These are phyloP conservation scores for Xanthoceras sorbifolium DNA, from an alignment of 345 rosid genomes.

Conservation along the genomic window DNA sequence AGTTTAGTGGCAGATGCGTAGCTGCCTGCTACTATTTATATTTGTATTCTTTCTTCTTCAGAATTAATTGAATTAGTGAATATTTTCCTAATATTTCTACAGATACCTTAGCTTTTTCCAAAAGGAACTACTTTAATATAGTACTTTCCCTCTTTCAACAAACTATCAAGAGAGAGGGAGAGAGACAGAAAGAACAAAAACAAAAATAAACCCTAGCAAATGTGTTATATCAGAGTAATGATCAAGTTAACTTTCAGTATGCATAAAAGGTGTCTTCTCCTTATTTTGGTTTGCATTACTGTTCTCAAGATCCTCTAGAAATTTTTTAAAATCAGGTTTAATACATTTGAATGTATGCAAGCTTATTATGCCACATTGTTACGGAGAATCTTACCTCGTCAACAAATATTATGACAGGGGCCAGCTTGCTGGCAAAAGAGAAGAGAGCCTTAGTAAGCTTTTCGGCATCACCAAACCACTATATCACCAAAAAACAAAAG, in stretches of 20 bases:
- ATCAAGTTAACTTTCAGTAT: neutral
- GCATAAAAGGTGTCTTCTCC: neutral
- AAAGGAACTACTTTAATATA: neutral
- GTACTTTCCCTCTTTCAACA: neutral
- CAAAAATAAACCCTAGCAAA: neutral
- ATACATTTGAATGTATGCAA: neutral
- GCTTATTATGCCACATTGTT: neutral
- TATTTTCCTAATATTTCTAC: too few species aligned
- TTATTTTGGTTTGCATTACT: neutral
- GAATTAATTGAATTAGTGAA: too few species aligned
- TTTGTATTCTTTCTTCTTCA: too few species aligned
- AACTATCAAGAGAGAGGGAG: neutral
- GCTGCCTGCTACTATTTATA: too few species aligned
- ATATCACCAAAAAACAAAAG: slow-evolving; percentile 23
- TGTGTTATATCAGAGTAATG: neutral
- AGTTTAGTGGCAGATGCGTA: too few species aligned
- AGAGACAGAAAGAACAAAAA: neutral
- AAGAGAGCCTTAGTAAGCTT: slow-evolving; percentile 96
- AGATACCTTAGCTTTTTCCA: neutral
- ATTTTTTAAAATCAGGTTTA: neutral
- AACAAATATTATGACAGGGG: slow-evolving; percentile 94
- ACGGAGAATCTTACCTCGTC: slow-evolving; percentile 70
- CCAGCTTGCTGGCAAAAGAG: slow-evolving; percentile 90
- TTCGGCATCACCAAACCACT: slow-evolving; percentile 99
- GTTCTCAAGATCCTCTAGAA: neutral